phyloP scores from a whole-genome alignment of 805 yeast genomes.

The Saccharomycopsis capsularis region DNA sequence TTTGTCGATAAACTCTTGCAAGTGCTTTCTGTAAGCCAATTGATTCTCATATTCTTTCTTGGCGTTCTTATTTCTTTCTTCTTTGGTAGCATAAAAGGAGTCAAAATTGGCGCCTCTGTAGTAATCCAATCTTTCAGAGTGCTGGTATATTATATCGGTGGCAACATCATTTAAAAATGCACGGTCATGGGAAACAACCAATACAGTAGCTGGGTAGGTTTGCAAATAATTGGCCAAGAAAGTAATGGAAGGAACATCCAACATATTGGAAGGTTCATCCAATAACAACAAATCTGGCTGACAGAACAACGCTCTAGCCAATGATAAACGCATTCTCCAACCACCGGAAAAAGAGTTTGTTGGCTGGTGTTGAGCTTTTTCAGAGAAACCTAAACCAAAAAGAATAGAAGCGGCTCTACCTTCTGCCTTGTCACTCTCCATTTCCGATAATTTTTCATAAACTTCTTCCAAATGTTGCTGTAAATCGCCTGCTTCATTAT shows the following conservation, averaged over 20 bases:
- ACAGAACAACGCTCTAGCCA: constrained; percentile 96
- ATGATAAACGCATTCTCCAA: constrained; percentile 99
- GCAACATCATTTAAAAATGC: constrained; percentile 97
- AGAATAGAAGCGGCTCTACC: constrained; percentile 92
- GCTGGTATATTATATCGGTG: constrained; percentile 96
- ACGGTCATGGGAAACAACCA: constrained; percentile 97
- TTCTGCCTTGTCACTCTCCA: constrained; percentile 97
- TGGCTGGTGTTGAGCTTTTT: constrained; percentile 72
- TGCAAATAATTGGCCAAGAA: constrained; percentile 86
- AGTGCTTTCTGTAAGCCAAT: constrained; percentile 89
- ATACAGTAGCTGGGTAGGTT: constrained; percentile 83
- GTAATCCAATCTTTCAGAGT: constrained; percentile 92
- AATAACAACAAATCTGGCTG: constrained; percentile 87
- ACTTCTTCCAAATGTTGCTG: constrained; percentile 73
- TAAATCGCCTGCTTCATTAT: constrained; percentile 84
- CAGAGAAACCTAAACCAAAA: constrained; percentile 88
- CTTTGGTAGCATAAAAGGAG: constrained; percentile 85
- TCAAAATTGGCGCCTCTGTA: constrained; percentile 93
- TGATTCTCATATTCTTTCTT: constrained; percentile 95
- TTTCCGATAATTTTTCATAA: constrained; percentile 75
- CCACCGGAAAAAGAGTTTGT: constrained; percentile 97
- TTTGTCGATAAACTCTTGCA: constrained; percentile 92
- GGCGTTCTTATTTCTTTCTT: constrained; percentile 90
- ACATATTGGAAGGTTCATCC: constrained; percentile 99
- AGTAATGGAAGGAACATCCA: constrained; percentile 98